phyloP scores from a whole-genome alignment of 2,329 filamentous ascomycete genomes.

The Trichoderma atroviride region DNA sequence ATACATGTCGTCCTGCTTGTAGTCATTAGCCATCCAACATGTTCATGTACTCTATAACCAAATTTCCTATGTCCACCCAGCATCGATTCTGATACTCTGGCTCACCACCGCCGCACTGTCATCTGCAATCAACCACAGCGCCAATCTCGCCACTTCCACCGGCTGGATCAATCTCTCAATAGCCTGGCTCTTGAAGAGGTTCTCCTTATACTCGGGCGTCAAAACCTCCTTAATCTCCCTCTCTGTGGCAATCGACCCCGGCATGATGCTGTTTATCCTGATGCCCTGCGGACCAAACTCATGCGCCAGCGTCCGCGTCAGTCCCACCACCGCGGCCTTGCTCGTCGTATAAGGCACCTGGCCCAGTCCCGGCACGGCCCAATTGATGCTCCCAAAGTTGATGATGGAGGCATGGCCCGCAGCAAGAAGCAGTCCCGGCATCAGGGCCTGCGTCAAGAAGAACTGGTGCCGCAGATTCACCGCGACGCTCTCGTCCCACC shows the following conservation, averaged over 20 bases:
- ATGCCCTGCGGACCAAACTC: constrained; percentile 54
- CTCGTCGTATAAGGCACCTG: constrained; percentile 53
- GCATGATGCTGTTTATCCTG: constrained; percentile 54
- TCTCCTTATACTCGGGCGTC: constrained; percentile 45
- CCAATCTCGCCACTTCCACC: constrained; percentile 49
- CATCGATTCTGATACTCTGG: constrained; percentile 26
- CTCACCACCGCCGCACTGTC: constrained; percentile 36
- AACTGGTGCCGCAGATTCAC: constrained; percentile 54
- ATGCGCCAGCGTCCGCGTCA: constrained; percentile 57
- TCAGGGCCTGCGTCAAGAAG: constrained; percentile 71
- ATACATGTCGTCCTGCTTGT: not conserved
- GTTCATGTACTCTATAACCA: not conserved
- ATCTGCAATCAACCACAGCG: constrained; percentile 50
- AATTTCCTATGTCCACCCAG: constrained; percentile 22
- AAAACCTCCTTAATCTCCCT: constrained; percentile 48
- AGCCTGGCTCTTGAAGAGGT: constrained; percentile 46
- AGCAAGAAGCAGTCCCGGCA: constrained; percentile 56
- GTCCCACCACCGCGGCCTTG: constrained; percentile 58
- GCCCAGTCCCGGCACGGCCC: constrained; percentile 47
- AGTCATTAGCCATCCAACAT: not conserved
- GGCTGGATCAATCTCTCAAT: constrained; percentile 47
- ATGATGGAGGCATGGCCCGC: constrained; percentile 35
- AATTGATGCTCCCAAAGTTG: constrained; percentile 56
- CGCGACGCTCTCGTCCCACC: constrained; percentile 48
- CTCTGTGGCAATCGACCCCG: constrained; percentile 51